Base-by-base conservation (phyloP, 202 grass and related monocot genomes). In the Saccharum hybrid region DNA sequence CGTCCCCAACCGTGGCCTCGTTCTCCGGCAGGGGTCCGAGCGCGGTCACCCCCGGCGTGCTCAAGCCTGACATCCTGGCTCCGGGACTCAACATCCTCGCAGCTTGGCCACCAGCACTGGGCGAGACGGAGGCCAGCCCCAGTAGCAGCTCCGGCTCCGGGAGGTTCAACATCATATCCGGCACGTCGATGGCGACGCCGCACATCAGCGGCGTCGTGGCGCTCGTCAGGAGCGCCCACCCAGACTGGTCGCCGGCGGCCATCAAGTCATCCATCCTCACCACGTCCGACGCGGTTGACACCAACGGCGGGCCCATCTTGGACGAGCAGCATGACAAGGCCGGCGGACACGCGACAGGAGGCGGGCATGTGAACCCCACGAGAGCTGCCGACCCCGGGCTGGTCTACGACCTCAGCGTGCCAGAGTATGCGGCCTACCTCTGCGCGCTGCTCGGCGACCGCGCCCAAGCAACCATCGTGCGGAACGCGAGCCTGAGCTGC, bases 21-120 rank as follows among this genome's bases (percentile, higher is more conserved):
- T 89, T 92, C 73, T 92, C 86, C 2, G 86, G 86, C 16, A 52
- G 90, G 39, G 87, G 80, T 6, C 87, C 84, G 6, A 83, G 68
- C 75, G 0, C 0, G 0, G 15, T 37, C 13, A 69, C 72, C 23
- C 72, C 51, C 5, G 72, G 72, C 72, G 51, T 75, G 72, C 72
- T 60, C 19, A 75, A 75, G 52, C 51, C 72, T 19, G 52, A 75
- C 72, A 12, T 75, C 72, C 5, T 60, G 19, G 72, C 72, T 2
- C 51, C 72, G 51, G 72, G 72, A 1, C 72, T 75, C 72, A 75
- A 75, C 34, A 60, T 75, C 67, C 67, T 70, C 67, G 67, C 67
- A 40, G 72, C 72, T 6, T 75, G 36, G 16, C 72, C 51, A n/a
- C 49, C 33, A 0, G 4, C 1, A 1, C 4, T 18, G 1, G 5